Conservation (phyloP, 257 asterid species). For the Fraxinus excelsior region DNA sequence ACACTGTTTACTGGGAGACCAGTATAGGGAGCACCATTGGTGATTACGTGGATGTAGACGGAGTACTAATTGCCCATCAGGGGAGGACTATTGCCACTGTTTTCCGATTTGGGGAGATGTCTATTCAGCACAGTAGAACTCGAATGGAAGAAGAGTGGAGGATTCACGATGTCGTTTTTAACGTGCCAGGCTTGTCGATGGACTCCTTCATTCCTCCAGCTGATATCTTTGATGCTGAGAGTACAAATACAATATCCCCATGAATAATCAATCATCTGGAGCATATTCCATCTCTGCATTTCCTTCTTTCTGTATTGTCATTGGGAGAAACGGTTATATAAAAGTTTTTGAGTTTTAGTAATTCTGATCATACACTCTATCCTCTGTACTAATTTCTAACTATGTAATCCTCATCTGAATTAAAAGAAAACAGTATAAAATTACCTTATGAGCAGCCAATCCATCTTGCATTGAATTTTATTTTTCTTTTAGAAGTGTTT, state of each 20-base stretch:
- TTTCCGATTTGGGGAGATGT: slow-evolving; percentile 70
- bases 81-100: slow-evolving; percentile 81
- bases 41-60: slow-evolving; percentile 71
- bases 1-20: slow-evolving; percentile 83
- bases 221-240: slow-evolving; percentile 41
- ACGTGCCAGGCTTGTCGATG: slow-evolving; percentile 62
- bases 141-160: slow-evolving; percentile 71
- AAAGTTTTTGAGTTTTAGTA: too few species aligned
- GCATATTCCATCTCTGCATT: not conserved
- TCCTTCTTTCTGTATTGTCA: not conserved
- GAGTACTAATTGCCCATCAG: slow-evolving; percentile 62
- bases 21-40: slow-evolving; percentile 74
- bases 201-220: slow-evolving; percentile 81
- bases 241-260: slow-evolving; percentile 31
- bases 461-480: not conserved
- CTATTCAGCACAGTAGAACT: slow-evolving; percentile 60
- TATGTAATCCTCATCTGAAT: not conserved
- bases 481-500: not conserved
- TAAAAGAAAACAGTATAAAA: not conserved
- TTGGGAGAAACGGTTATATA: not conserved
- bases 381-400: not conserved
- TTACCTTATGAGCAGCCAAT: not conserved
- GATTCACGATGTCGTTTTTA: slow-evolving; percentile 68
- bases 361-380: not conserved
- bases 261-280: not conserved